Evolutionary conservation across 2,329 filamentous ascomycete genomes (phyloP).

Genomic region (Eutypella sp.): DNA sequence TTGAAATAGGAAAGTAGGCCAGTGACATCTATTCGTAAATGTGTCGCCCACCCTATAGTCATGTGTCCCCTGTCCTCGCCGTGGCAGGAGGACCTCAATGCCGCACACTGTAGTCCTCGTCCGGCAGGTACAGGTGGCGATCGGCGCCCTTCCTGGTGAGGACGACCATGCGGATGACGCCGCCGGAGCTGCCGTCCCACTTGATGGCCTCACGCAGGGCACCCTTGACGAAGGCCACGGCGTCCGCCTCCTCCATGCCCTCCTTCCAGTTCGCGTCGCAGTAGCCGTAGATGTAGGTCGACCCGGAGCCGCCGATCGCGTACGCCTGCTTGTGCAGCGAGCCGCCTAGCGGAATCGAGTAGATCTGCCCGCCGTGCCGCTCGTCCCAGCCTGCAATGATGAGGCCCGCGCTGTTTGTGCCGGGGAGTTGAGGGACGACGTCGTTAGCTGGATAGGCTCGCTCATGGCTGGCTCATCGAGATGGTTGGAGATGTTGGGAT

Average conservation of each 20-base stretch:
- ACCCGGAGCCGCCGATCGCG: constrained; percentile 92
- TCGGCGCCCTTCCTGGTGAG: constrained; percentile 84
- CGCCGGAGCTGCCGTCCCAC: constrained; percentile 98
- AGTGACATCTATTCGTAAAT: too few relatives aligned
- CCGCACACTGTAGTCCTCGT: constrained; percentile 76
- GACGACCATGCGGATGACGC: constrained; percentile 97
- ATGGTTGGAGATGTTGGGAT: too few relatives aligned
- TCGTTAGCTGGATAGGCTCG: neutral
- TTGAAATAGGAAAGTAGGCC: too few relatives aligned
- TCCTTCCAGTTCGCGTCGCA: constrained; percentile 96
- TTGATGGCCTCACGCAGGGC: constrained; percentile 93
- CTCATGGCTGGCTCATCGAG: too few relatives aligned
- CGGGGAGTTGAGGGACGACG: too few relatives aligned
- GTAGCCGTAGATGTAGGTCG: constrained; percentile 99
- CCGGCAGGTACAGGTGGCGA: constrained; percentile 91
- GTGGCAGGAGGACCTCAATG: constrained; percentile 47
- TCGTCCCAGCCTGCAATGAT: constrained; percentile 99
- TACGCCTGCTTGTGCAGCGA: constrained; percentile 97
- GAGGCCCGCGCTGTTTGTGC: constrained; percentile 72
- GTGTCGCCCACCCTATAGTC: too few relatives aligned
- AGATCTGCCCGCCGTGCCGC: constrained; percentile 92
- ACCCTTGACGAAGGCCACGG: constrained; percentile 87
- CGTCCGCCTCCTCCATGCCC: constrained; percentile 87
- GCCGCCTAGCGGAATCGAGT: constrained; percentile 92
- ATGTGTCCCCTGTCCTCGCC: constrained; percentile 1